Evolutionary conservation across 805 yeast genomes (phyloP).

Genomic region (Candida silvatica): DNA sequence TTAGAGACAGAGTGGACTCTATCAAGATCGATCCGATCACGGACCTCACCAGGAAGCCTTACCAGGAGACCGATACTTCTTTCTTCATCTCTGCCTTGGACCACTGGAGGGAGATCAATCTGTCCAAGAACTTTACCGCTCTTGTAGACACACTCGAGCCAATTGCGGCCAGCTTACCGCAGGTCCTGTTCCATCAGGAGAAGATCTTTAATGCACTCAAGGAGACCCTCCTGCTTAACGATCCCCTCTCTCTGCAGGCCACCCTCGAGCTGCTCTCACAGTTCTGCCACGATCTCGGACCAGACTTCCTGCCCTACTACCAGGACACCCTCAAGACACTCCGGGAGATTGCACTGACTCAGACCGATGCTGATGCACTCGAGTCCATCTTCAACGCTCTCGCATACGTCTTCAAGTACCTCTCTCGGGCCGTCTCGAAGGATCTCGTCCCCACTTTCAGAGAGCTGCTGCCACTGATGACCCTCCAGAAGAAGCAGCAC

Average conservation of each 20-base stretch:
- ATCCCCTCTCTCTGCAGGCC: conserved; percentile 71
- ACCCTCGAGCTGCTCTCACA: conserved; percentile 73
- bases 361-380: conserved; percentile 48
- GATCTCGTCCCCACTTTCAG: conserved; percentile 67
- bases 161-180: conserved; percentile 65
- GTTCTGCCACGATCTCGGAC: conserved; percentile 86
- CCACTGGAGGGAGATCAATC: conserved; percentile 83
- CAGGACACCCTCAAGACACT: conserved; percentile 41
- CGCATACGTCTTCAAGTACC: conserved; percentile 85
- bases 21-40: conserved; percentile 69
- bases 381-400: conserved; percentile 81
- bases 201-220: conserved; percentile 37
- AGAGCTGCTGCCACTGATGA: conserved; percentile 54
- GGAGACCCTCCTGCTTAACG: conserved; percentile 44
- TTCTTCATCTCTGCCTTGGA: conserved; percentile 72
- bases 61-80: conserved; percentile 66
- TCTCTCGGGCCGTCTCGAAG: conserved; percentile 53
- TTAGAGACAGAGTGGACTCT: conserved; percentile 76
- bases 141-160: conserved; percentile 50
- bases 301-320: conserved; percentile 73
- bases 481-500: conserved; percentile 47
- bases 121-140: conserved; percentile 61
- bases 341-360: conserved; percentile 38
- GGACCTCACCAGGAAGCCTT: conserved; percentile 47
- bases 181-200: conserved; percentile 62